Conservation (phyloP, 2,329 filamentous ascomycete genomes). For the Cladobotryum mycophilum region DNA sequence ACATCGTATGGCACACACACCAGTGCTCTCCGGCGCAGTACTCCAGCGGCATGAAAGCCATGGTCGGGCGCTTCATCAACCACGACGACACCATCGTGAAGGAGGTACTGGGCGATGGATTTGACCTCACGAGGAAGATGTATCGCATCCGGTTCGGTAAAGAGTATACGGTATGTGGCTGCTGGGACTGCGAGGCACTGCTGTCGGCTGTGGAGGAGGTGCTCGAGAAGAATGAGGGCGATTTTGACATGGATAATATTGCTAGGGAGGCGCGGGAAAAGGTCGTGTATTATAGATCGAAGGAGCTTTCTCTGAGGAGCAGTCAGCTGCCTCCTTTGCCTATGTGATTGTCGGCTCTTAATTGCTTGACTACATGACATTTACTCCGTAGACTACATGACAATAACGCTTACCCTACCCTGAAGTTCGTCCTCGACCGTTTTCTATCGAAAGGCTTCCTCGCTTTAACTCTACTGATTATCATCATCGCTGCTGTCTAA, state of each 20-base stretch:
- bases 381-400: too few species aligned
- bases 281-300: slow-evolving; percentile 14
- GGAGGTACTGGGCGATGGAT: slow-evolving; percentile 20
- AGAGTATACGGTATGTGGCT: slow-evolving; percentile 30
- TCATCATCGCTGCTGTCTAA: too few species aligned
- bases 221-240: not conserved
- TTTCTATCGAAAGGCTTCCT: too few species aligned
- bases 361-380: too few species aligned
- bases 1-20: slow-evolving; percentile 40
- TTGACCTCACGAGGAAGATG: slow-evolving; percentile 22
- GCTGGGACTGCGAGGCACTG: slow-evolving; percentile 33
- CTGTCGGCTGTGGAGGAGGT: slow-evolving; percentile 17
- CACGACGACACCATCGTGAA: slow-evolving; percentile 33
- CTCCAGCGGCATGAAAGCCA: slow-evolving; percentile 11
- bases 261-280: slow-evolving; percentile 6
- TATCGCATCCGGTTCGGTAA: slow-evolving; percentile 27
- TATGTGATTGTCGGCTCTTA: not conserved
- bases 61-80: slow-evolving; percentile 25
- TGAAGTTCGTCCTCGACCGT: too few species aligned
- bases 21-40: slow-evolving; percentile 29
- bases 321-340: slow-evolving; percentile 2
- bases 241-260: slow-evolving; percentile 11
- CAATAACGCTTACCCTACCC: too few species aligned
- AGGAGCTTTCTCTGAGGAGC: slow-evolving; percentile 13
- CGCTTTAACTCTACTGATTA: too few species aligned